Percentiles rank a stretch among this genome's conserved stretches.
Conservation (phyloP, 2,329 filamentous ascomycete species). For the Aspergillus ochraceoroseus region DNA sequence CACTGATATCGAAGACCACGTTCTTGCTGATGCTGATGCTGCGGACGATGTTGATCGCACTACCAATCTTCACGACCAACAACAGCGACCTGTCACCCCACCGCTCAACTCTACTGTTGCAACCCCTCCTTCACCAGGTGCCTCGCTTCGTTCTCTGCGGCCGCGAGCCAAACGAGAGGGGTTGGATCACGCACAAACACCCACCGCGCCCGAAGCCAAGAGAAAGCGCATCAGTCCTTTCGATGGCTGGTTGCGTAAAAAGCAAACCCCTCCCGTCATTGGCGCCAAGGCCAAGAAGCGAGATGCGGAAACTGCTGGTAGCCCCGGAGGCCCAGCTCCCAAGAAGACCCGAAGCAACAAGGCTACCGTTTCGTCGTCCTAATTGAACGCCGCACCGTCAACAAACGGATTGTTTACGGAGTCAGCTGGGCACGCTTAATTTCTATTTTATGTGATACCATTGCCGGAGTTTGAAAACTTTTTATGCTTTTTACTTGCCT, state of each 20-base stretch:
- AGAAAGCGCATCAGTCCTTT: slow-evolving; percentile 40
- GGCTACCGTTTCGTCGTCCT: slow-evolving; percentile 15
- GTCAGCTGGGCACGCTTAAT: slow-evolving; percentile 3
- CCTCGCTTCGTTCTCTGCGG: slow-evolving; percentile 33
- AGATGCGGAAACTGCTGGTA: slow-evolving; percentile 29
- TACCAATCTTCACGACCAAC: slow-evolving; percentile 14
- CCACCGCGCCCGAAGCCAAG: slow-evolving; percentile 23
- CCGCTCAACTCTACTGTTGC: slow-evolving; percentile 18
- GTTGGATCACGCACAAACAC: slow-evolving; percentile 23
- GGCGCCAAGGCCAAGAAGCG: slow-evolving; percentile 35
- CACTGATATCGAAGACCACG: slow-evolving; percentile 51
- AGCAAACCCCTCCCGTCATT: slow-evolving; percentile 27
- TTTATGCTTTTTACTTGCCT: slow-evolving; percentile 5
- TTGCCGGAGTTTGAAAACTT: slow-evolving; percentile 10
- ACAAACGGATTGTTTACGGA: not conserved
- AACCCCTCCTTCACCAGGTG: slow-evolving; percentile 32
- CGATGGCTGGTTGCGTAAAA: slow-evolving; percentile 39
- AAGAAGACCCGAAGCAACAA: slow-evolving; percentile 32
- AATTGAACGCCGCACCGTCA: slow-evolving; percentile 1
- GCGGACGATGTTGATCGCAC: slow-evolving; percentile 19
- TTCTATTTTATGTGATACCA: slow-evolving; percentile 13
- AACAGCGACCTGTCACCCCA: slow-evolving; percentile 24
- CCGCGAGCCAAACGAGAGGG: slow-evolving; percentile 28
- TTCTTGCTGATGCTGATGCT: slow-evolving; percentile 16
- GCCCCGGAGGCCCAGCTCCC: slow-evolving; percentile 23